These are phyloP conservation scores for Cordyceps javanica DNA, from an alignment of 2,329 filamentous ascomycete species.

Conservation along the genomic window DNA sequence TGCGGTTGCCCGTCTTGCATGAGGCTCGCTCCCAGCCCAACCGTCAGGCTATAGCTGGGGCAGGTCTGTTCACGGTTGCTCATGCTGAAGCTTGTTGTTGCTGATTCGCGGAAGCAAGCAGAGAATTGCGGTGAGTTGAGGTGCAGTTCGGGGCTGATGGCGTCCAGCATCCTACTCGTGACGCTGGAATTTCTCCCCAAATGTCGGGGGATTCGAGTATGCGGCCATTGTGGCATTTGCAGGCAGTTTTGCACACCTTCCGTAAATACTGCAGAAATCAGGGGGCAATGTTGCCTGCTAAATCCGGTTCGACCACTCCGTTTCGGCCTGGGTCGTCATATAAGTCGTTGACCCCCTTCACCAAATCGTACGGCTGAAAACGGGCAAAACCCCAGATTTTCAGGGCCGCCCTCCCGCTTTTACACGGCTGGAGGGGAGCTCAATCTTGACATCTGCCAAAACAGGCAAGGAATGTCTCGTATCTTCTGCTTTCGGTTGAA, in stretches of 20 bases:
- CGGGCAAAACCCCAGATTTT: background rate
- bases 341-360: background rate
- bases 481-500: background rate
- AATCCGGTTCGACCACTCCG: background rate
- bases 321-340: background rate
- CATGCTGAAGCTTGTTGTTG: too few species aligned
- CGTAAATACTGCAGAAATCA: background rate
- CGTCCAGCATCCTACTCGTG: background rate
- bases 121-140: background rate
- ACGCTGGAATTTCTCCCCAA: background rate
- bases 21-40: background rate
- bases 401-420: background rate
- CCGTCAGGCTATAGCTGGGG: too few species aligned
- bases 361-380: background rate
- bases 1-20: constrained; percentile 1
- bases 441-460: background rate
- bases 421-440: background rate
- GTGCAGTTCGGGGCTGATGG: background rate
- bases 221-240: background rate
- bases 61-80: too few species aligned
- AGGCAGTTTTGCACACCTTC: too few species aligned
- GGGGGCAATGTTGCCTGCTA: background rate
- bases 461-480: background rate
- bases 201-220: background rate
- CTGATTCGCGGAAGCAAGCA: background rate